phyloP scores from a whole-genome alignment of 1,284 basidiomycete species.

The Ceratobasidium sp. region DNA sequence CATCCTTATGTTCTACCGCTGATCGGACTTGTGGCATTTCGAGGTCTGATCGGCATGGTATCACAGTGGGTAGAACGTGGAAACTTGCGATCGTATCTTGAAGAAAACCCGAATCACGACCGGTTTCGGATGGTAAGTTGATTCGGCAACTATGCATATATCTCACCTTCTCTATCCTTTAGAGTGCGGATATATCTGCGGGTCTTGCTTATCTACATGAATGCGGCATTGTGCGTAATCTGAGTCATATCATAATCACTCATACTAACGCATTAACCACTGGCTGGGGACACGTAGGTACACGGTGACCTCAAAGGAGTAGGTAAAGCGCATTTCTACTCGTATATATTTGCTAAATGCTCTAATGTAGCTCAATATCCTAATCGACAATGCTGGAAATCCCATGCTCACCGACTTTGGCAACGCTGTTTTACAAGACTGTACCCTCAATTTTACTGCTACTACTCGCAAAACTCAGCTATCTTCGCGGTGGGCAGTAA shows the following conservation, averaged over 20 bases:
- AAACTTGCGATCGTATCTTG: background rate
- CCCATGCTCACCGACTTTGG: slow-evolving; percentile 25
- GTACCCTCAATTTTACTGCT: background rate
- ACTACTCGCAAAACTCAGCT: background rate
- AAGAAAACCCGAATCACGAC: background rate
- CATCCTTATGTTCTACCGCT: too few species aligned
- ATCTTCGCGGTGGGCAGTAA: background rate
- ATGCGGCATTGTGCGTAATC: too few species aligned
- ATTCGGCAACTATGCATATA: background rate
- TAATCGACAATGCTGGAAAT: background rate
- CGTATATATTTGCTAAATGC: background rate
- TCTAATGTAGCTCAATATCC: background rate
- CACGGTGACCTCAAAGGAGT: background rate
- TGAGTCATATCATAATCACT: too few species aligned
- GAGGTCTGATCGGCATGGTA: background rate
- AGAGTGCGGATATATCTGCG: too few species aligned
- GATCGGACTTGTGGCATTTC: too few species aligned
- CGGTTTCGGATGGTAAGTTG: background rate
- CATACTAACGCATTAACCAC: too few species aligned
- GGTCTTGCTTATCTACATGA: too few species aligned
- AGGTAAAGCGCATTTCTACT: background rate
- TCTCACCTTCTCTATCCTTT: too few species aligned
- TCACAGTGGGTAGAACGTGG: background rate
- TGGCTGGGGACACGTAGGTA: too few species aligned
- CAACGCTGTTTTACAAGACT: background rate